phyloP scores from a whole-genome alignment of 225 moss, liverwort and hornwort genomes.

The Antitrichia curtipendula region DNA sequence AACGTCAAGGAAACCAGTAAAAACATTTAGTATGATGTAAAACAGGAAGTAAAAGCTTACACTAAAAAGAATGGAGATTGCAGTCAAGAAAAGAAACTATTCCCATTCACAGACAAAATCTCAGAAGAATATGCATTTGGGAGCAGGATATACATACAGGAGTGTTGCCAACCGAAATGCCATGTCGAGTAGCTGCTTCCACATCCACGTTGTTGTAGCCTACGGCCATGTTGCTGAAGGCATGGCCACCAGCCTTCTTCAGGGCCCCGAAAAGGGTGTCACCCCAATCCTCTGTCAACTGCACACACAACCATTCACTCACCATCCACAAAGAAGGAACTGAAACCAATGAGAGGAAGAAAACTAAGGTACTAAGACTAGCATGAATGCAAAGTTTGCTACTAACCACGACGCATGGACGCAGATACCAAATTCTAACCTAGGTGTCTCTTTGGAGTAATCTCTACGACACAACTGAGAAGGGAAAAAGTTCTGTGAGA shows the following conservation, averaged over 20 bases:
- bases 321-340: background rate
- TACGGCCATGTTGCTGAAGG: slow-evolving; percentile 97
- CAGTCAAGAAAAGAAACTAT: background rate
- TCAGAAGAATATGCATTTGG: background rate
- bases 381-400: background rate
- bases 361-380: background rate
- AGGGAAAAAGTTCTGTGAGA: no score
- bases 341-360: background rate
- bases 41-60: background rate
- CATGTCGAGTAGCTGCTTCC: slow-evolving; percentile 78
- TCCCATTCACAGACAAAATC: background rate
- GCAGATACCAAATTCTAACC: background rate
- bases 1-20: background rate
- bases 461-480: background rate
- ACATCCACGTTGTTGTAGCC: slow-evolving; percentile 99
- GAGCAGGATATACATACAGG: slow-evolving; percentile 26
- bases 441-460: background rate
- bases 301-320: background rate
- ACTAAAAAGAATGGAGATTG: background rate
- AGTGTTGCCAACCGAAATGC: slow-evolving; percentile 89
- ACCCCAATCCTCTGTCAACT: slow-evolving; percentile 99
- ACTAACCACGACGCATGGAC: background rate
- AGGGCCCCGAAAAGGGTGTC: slow-evolving; percentile 79
- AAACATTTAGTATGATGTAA: background rate
- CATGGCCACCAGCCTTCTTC: slow-evolving; percentile 80